Percentiles rank a stretch among this genome's conserved stretches.
phyloP scores from a whole-genome alignment of 2,329 filamentous ascomycete genomes.

The Xylaria hypoxylon region DNA sequence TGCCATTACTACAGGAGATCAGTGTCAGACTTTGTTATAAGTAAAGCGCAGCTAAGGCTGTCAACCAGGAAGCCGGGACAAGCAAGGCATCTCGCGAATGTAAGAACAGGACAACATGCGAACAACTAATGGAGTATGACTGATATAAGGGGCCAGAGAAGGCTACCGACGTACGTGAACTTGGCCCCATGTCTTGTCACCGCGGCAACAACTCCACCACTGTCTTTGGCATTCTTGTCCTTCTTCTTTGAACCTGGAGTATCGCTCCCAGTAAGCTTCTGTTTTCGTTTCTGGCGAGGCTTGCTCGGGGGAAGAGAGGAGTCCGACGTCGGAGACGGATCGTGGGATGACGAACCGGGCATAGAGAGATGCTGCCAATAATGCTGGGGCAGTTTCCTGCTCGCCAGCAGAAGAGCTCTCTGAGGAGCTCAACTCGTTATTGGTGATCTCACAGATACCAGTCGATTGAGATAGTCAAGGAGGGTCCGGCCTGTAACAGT shows the following conservation, averaged over 20 bases:
- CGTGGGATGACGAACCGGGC: conserved; percentile 53
- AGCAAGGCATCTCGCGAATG: conserved; percentile 43
- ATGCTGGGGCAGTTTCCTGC: conserved; percentile 52
- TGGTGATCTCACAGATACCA: conserved; percentile 26
- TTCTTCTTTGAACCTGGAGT: conserved; percentile 53
- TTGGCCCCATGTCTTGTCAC: conserved; percentile 53
- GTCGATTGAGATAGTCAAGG: conserved; percentile 14
- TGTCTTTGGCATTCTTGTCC: conserved; percentile 53
- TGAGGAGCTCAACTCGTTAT: conserved; percentile 42
- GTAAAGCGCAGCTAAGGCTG: background rate
- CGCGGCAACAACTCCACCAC: conserved; percentile 52
- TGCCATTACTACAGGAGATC: conserved; percentile 38
- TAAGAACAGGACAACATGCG: background rate
- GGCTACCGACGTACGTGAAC: conserved; percentile 48
- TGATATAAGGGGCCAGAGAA: conserved; percentile 19
- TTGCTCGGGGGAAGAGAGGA: conserved; percentile 48
- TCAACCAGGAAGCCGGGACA: conserved; percentile 11
- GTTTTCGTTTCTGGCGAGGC: conserved; percentile 46
- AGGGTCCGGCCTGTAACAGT: conserved; percentile 5
- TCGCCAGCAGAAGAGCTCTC: conserved; percentile 51
- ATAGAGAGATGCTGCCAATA: conserved; percentile 50
- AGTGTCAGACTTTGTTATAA: conserved; percentile 34
- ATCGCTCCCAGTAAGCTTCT: conserved; percentile 50
- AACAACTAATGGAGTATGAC: conserved; percentile 29
- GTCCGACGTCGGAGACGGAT: conserved; percentile 46